These are phyloP conservation scores for Sedum album DNA, from an alignment of 164 flowering plant species.

Conservation along the genomic window DNA sequence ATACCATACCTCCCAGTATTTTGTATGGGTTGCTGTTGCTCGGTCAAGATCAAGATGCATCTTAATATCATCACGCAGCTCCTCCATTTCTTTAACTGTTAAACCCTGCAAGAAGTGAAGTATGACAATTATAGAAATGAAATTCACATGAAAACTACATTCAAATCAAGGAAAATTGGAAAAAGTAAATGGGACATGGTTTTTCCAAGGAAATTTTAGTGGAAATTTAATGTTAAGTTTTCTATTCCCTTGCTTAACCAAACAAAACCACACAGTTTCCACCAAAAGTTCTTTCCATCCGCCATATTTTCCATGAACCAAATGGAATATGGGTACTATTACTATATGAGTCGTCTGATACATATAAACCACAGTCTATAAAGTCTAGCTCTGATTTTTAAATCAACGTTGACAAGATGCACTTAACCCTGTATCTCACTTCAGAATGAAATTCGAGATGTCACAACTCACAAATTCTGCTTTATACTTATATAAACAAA, in stretches of 20 bases:
- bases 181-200: too few species aligned
- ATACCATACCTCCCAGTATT: slow-evolving; percentile 96
- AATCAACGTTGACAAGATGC: neutral
- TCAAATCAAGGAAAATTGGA: too few species aligned
- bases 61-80: slow-evolving; percentile 87
- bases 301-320: too few species aligned
- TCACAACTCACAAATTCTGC: too few species aligned
- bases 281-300: too few species aligned
- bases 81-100: slow-evolving; percentile 93
- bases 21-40: slow-evolving; percentile 65
- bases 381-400: neutral
- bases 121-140: neutral
- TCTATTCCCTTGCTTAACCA: too few species aligned
- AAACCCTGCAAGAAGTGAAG: slow-evolving; percentile 48
- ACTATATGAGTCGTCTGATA: neutral
- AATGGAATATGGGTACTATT: too few species aligned
- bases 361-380: neutral
- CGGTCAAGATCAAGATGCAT: slow-evolving; percentile 86
- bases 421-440: neutral
- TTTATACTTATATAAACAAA: too few species aligned
- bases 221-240: too few species aligned
- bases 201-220: too few species aligned
- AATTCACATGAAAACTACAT: neutral
- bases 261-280: too few species aligned
- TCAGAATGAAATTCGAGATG: neutral